Conservation (phyloP, 257 asterid genomes). For the Solanum paucissectum region DNA sequence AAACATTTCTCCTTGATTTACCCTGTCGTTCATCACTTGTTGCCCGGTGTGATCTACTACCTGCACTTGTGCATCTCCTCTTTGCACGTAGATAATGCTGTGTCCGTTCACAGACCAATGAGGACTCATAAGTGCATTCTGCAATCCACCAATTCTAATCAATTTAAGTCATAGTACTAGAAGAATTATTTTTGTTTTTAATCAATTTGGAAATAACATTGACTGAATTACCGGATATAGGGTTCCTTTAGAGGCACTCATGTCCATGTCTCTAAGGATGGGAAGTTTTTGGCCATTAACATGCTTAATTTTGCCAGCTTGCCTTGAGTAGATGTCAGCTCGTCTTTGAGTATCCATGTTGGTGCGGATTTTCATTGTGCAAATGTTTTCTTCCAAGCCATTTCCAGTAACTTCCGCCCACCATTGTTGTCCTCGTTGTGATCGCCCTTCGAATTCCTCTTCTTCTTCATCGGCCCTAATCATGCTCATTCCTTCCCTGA, state of each 20-base stretch:
- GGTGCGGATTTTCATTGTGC: constrained; percentile 38
- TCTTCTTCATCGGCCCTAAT: constrained; percentile 34
- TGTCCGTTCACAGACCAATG: constrained; percentile 49
- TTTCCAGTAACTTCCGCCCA: constrained; percentile 1
- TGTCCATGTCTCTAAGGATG: constrained; percentile 42
- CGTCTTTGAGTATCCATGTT: constrained; percentile 27
- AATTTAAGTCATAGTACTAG: not conserved
- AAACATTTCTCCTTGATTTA: constrained; percentile 46
- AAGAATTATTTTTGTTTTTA: not conserved
- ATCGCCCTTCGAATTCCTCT: not conserved
- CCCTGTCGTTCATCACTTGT: constrained; percentile 48
- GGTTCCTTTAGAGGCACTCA: constrained; percentile 58
- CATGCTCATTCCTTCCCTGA: constrained; percentile 26
- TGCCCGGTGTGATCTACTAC: constrained; percentile 37
- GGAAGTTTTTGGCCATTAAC: constrained; percentile 55
- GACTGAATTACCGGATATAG: constrained; percentile 38
- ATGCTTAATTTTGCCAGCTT: constrained; percentile 49
- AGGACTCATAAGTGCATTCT: constrained; percentile 50
- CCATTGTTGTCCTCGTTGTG: not conserved
- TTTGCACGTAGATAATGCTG: constrained; percentile 39
- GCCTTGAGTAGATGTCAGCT: constrained; percentile 47
- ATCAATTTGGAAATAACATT: not conserved
- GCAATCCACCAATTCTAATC: not conserved
- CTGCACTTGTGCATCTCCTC: constrained; percentile 55
- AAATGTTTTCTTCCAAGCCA: constrained; percentile 40